Percentiles rank a stretch among this genome's conserved stretches.
phyloP scores from a whole-genome alignment of 768 basidiomycete species.

The Hericium alpestre region DNA sequence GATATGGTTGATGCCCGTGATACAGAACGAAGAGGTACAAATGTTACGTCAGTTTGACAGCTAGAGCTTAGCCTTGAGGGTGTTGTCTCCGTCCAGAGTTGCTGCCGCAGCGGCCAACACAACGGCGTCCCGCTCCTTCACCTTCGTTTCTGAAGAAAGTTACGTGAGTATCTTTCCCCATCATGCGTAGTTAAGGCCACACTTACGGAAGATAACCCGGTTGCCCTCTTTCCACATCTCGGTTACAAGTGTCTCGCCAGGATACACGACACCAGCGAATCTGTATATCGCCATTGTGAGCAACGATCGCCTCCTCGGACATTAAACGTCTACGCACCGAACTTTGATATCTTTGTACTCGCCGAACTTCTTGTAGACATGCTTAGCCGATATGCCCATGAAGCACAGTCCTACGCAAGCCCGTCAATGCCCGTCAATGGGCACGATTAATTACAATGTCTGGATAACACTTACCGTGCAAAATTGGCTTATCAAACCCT shows the following conservation, averaged over 20 bases:
- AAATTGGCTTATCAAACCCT: conserved; percentile 86
- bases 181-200: not conserved
- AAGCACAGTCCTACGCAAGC: conserved; percentile 57
- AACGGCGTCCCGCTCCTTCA: conserved; percentile 69
- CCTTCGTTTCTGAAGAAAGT: conserved; percentile 55
- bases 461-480: conserved; percentile 39
- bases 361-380: conserved; percentile 81
- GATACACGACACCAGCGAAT: conserved; percentile 86
- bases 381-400: conserved; percentile 90
- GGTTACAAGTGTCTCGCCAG: conserved; percentile 90
- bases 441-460: too few relatives aligned
- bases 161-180: not conserved
- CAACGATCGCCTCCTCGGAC: not conserved
- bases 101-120: conserved; percentile 77
- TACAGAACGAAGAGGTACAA: not conserved
- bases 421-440: not conserved
- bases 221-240: conserved; percentile 97
- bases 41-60: not conserved
- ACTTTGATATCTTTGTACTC: conserved; percentile 90
- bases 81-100: conserved; percentile 37
- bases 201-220: conserved; percentile 86
- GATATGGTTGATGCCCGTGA: too few relatives aligned
- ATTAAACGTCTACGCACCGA: conserved; percentile 37
- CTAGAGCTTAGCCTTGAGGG: conserved; percentile 53
- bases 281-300: conserved; percentile 23